Conservation (phyloP, 768 basidiomycete species). For the Candolleomyces aberdarensis region DNA sequence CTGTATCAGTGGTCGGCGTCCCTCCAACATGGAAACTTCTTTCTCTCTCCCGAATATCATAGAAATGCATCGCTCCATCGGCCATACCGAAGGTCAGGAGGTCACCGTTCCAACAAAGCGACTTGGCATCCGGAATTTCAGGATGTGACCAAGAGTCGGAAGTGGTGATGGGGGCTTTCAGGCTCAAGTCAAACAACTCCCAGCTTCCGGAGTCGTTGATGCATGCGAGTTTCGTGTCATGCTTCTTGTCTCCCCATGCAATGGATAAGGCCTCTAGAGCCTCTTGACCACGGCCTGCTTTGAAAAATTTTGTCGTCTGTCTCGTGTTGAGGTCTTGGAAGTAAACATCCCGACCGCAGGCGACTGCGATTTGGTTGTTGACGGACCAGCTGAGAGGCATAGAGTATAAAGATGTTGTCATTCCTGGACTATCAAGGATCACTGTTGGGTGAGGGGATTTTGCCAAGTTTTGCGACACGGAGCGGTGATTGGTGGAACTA, state of each 20-base stretch:
- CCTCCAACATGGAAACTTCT: constrained; percentile 20
- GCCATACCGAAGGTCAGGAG: constrained; percentile 62
- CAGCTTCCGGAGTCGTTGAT: constrained; percentile 50
- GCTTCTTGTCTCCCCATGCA: constrained; percentile 45
- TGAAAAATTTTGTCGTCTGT: constrained; percentile 46
- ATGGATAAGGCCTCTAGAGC: constrained; percentile 31
- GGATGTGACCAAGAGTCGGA: not conserved
- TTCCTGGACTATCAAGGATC: constrained; percentile 64
- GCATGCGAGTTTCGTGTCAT: constrained; percentile 43
- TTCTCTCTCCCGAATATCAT: constrained; percentile 50
- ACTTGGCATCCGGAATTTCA: constrained; percentile 13
- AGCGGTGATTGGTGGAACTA: constrained; percentile 30
- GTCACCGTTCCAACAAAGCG: constrained; percentile 55
- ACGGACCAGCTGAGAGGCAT: constrained; percentile 62
- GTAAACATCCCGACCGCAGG: constrained; percentile 56
- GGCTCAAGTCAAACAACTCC: constrained; percentile 48
- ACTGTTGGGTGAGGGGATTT: constrained; percentile 52
- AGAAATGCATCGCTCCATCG: constrained; percentile 62
- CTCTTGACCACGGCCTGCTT: constrained; percentile 22
- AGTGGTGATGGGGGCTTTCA: constrained; percentile 21
- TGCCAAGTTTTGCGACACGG: constrained; percentile 57
- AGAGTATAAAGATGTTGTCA: constrained; percentile 50
- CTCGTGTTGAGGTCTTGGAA: constrained; percentile 60
- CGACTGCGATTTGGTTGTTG: constrained; percentile 58
- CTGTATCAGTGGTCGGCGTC: constrained; percentile 33